Percentiles rank a stretch among this genome's conserved stretches.
phyloP scores from a whole-genome alignment of 2,329 filamentous ascomycete genomes.

The Colletotrichum sp. region DNA sequence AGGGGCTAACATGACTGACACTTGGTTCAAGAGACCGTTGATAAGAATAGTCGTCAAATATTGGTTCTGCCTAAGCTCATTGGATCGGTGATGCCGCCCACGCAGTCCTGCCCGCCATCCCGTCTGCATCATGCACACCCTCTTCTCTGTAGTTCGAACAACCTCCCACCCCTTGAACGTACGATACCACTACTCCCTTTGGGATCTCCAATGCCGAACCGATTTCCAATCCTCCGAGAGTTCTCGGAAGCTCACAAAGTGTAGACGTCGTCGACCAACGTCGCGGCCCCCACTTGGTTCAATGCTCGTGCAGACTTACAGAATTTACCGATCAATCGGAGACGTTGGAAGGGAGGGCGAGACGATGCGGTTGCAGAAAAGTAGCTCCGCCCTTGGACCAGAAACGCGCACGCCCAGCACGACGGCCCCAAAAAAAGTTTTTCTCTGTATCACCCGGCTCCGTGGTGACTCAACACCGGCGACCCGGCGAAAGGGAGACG shows the following conservation, averaged over 20 bases:
- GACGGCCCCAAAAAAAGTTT: not conserved
- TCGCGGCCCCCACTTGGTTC: not conserved
- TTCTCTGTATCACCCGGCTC: not conserved
- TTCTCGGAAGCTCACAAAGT: not conserved
- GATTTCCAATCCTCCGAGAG: not conserved
- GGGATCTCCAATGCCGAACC: not conserved
- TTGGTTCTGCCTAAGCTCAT: not conserved
- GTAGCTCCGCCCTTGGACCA: not conserved
- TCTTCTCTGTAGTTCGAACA: not conserved
- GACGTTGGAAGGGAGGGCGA: not conserved
- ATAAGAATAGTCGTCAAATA: not conserved
- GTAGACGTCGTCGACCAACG: not conserved
- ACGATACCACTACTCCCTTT: not conserved
- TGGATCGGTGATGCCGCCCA: not conserved
- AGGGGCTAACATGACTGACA: not conserved
- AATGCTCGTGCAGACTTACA: not conserved
- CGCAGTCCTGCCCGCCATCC: not conserved
- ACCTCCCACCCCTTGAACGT: not conserved
- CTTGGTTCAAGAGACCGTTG: not conserved
- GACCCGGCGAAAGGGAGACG: not conserved
- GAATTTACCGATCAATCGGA: not conserved
- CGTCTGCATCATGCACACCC: conserved; percentile 9
- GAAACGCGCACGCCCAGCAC: not conserved
- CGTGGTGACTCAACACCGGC: not conserved
- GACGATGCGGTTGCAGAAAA: not conserved